phyloP scores from a whole-genome alignment of 345 rosid species.

The Cardamine occulta region DNA sequence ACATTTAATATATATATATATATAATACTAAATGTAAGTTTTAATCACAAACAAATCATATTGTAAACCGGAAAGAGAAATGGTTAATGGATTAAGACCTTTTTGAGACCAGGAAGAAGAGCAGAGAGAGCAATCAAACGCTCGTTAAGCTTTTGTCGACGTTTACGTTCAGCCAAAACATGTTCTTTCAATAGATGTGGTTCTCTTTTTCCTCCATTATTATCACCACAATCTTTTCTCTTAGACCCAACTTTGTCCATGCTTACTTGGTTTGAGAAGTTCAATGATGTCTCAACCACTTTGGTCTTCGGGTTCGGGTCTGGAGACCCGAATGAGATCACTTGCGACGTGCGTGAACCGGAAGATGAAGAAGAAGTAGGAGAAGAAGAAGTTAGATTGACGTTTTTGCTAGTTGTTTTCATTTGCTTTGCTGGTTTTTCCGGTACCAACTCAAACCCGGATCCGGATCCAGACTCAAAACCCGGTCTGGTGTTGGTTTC shows the following conservation, averaged over 20 bases:
- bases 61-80: conserved; percentile 1
- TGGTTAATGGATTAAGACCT: conserved; percentile 37
- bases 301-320: conserved; percentile 18
- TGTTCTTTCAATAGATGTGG: conserved; percentile 58
- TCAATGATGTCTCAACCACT: conserved; percentile 29
- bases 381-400: conserved; percentile 31
- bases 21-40: neutral
- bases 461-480: neutral
- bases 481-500: neutral
- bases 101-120: conserved; percentile 79
- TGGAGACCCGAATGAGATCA: conserved; percentile 38
- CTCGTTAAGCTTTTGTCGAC: conserved; percentile 80
- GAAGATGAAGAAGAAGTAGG: conserved; percentile 29
- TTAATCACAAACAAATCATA: too few species aligned
- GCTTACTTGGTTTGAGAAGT: conserved; percentile 26
- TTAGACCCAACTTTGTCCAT: conserved; percentile 20
- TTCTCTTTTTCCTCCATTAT: conserved; percentile 37
- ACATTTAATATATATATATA: too few species aligned
- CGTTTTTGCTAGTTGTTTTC: conserved; percentile 9
- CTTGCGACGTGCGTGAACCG: neutral
- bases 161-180: conserved; percentile 84
- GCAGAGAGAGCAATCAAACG: conserved; percentile 78
- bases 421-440: conserved; percentile 27
- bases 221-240: conserved; percentile 32
- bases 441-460: neutral